A percentile compares a stretch with the other conserved stretches of the same genome.
phyloP scores from a whole-genome alignment of 2,329 filamentous ascomycete genomes.

The Cladophialophora bantiana region DNA sequence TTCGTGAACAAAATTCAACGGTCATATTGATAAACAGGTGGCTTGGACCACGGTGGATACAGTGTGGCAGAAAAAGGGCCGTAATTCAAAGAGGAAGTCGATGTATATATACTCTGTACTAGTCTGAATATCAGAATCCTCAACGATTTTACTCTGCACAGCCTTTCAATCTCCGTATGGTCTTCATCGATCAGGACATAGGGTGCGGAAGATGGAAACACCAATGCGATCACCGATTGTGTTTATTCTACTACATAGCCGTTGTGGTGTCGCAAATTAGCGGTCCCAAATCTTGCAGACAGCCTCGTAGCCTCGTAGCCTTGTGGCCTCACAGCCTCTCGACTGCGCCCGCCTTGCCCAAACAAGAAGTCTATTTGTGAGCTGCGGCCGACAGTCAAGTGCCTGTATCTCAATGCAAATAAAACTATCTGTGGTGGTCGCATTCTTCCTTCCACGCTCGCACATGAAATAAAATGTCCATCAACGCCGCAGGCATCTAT shows the following conservation, averaged over 20 bases:
- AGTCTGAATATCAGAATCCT: neutral
- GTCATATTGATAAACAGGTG: slow-evolving; percentile 43
- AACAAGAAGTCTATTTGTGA: neutral
- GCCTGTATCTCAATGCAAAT: neutral
- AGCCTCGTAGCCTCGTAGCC: too few species aligned
- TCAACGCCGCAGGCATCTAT: slow-evolving; percentile 62
- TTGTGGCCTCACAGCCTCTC: neutral
- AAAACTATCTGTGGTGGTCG: neutral
- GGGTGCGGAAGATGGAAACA: neutral
- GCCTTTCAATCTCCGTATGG: neutral
- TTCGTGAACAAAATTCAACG: neutral
- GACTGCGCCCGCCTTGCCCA: neutral
- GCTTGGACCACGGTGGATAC: neutral
- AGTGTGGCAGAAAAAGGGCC: neutral
- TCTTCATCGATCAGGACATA: neutral
- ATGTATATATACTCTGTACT: neutral
- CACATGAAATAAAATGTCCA: slow-evolving; percentile 5
- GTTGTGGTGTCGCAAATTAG: too few species aligned
- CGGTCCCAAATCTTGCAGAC: too few species aligned
- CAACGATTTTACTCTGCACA: neutral
- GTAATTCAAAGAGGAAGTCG: neutral
- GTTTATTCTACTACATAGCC: neutral
- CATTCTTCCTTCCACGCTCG: neutral
- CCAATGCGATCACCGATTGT: neutral
- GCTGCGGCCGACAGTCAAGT: neutral